These are phyloP conservation scores for Colletotrichum phormii DNA, from an alignment of 2,329 filamentous ascomycete species.

Conservation along the genomic window DNA sequence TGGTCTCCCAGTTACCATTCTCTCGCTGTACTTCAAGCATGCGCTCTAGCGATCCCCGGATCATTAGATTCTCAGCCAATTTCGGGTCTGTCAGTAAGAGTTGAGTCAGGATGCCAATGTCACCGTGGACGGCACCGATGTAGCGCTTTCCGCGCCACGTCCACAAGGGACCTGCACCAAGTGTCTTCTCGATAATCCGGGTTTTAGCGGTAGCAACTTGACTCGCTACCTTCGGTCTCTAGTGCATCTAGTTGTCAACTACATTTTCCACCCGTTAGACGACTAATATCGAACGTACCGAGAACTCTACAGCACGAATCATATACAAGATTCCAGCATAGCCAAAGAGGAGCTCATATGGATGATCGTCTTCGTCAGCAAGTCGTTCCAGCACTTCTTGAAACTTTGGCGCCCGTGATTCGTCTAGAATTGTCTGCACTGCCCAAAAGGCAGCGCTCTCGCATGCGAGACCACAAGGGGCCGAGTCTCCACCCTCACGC, in stretches of 20 bases:
- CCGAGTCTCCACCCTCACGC: conserved; percentile 50
- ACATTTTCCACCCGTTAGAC: too few relatives aligned
- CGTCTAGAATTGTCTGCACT: conserved; percentile 53
- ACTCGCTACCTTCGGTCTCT: conserved; percentile 63
- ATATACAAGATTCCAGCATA: conserved; percentile 76
- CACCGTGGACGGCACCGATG: conserved; percentile 75
- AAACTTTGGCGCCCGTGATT: conserved; percentile 52
- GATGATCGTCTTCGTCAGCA: conserved; percentile 50
- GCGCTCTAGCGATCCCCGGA: conserved; percentile 63
- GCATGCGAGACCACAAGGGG: conserved; percentile 60
- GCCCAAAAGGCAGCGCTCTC: conserved; percentile 61
- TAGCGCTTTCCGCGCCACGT: conserved; percentile 72
- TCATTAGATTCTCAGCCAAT: conserved; percentile 64
- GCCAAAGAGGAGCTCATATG: conserved; percentile 75
- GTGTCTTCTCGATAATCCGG: conserved; percentile 13
- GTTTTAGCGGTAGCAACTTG: conserved; percentile 48
- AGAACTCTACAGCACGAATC: conserved; percentile 70
- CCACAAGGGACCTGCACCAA: conserved; percentile 60
- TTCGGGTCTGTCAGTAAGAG: conserved; percentile 68
- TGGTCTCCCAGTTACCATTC: conserved; percentile 72
- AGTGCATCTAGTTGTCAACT: conserved; percentile 60
- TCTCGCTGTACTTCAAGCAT: conserved; percentile 70
- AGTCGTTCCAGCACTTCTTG: conserved; percentile 22
- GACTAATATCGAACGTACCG: conserved; percentile 54
- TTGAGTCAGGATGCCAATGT: conserved; percentile 77